phyloP scores from a whole-genome alignment of 257 asterid species.

The Gentiana dahurica region DNA sequence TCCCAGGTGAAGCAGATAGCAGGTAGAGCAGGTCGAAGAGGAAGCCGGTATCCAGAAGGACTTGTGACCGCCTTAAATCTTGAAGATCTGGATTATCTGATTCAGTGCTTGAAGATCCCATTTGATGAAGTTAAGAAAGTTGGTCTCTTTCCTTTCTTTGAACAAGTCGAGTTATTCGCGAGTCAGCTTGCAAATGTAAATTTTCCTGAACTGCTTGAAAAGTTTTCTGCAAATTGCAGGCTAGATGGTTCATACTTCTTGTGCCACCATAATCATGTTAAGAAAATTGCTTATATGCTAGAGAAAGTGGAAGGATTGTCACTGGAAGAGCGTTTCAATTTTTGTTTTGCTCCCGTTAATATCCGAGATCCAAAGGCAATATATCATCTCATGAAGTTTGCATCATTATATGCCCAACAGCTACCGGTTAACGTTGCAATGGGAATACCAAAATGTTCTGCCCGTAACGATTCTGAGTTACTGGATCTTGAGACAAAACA shows the following conservation, averaged over 20 bases:
- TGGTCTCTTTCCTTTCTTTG: slow-evolving; percentile 90
- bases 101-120: slow-evolving; percentile 76
- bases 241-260: slow-evolving; percentile 73
- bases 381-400: slow-evolving; percentile 77
- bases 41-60: slow-evolving; percentile 90
- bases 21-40: slow-evolving; percentile 97
- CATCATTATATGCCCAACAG: slow-evolving; percentile 55
- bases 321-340: slow-evolving; percentile 77
- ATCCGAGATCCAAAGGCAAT: slow-evolving; percentile 84
- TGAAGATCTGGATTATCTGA: slow-evolving; percentile 71
- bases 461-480: slow-evolving; percentile 84
- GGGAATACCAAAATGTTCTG: slow-evolving; percentile 76
- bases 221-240: slow-evolving; percentile 57
- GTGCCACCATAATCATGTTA: slow-evolving; percentile 64
- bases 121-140: slow-evolving; percentile 74
- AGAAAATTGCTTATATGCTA: slow-evolving; percentile 80
- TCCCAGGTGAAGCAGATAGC: slow-evolving; percentile 96
- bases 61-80: slow-evolving; percentile 64
- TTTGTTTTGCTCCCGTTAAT: slow-evolving; percentile 90
- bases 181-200: slow-evolving; percentile 52
- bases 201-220: slow-evolving; percentile 61
- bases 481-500: slow-evolving; percentile 92
- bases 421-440: slow-evolving; percentile 83
- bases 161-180: slow-evolving; percentile 86
- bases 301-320: slow-evolving; percentile 68